Evolutionary conservation across 2,329 filamentous ascomycete species (phyloP).

Genomic region (Fusarium decemcellulare): DNA sequence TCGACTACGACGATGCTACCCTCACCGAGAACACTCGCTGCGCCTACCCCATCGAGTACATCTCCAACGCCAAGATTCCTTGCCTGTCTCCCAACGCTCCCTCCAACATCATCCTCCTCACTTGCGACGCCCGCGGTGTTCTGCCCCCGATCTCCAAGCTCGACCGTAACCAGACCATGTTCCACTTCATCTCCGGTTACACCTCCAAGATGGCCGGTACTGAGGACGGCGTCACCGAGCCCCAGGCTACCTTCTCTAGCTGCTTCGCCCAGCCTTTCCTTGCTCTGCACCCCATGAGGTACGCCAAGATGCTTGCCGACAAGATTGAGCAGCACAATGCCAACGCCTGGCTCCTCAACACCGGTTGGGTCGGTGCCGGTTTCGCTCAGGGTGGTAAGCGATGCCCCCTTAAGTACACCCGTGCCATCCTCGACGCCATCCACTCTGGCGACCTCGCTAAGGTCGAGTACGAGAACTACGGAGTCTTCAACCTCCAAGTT

Average conservation of each 20-base stretch:
- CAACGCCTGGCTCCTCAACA: conserved; percentile 99
- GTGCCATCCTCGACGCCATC: conserved; percentile 97
- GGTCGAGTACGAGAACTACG: conserved; percentile 94
- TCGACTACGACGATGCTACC: conserved; percentile 96
- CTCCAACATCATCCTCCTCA: conserved; percentile 97
- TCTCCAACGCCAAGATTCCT: conserved; percentile 98
- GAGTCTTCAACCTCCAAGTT: conserved; percentile 96
- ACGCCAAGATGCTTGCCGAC: conserved; percentile 97
- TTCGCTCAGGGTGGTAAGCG: conserved; percentile 94
- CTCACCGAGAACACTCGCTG: conserved; percentile 98
- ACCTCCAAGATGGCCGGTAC: conserved; percentile 99
- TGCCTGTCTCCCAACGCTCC: conserved; percentile 91
- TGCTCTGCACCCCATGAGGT: conserved; percentile 98
- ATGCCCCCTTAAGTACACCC: conserved; percentile 98
- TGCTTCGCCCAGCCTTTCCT: conserved; percentile 99
- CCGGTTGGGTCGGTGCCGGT: conserved; percentile 95
- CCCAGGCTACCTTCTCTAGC: conserved; percentile 98
- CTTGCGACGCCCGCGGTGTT: conserved; percentile 97
- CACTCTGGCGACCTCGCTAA: conserved; percentile 97
- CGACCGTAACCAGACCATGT: conserved; percentile 96
- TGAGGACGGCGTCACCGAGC: conserved; percentile 96
- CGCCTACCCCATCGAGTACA: conserved; percentile 99
- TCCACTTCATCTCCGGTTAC: conserved; percentile 99
- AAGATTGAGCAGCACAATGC: conserved; percentile 97
- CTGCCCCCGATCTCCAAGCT: conserved; percentile 98